A percentile compares a stretch with the other conserved stretches of the same genome.
These are phyloP conservation scores for Pterulicium gracile DNA, from an alignment of 1,284 basidiomycete species.

Conservation along the genomic window DNA sequence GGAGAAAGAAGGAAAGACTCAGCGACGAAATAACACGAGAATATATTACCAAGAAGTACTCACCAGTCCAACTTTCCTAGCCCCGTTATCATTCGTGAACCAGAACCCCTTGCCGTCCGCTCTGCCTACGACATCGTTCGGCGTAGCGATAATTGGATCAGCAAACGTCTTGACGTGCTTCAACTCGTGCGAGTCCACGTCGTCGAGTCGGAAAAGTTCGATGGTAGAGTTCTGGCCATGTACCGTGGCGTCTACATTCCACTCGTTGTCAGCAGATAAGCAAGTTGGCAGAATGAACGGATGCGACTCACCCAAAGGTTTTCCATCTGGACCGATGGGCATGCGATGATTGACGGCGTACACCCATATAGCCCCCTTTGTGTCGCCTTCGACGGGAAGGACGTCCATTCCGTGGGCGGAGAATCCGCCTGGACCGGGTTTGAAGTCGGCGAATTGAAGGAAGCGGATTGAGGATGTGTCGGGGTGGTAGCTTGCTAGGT, in stretches of 20 bases:
- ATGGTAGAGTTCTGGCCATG: neutral
- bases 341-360: neutral
- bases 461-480: neutral
- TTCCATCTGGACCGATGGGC: no score
- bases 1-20: neutral
- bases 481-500: neutral
- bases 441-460: neutral
- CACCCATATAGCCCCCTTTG: neutral
- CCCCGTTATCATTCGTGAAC: slow-evolving; percentile 2
- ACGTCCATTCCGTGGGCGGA: slow-evolving; percentile 1
- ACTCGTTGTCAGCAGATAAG: neutral
- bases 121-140: neutral
- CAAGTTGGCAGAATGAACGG: no score
- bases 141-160: neutral
- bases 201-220: neutral
- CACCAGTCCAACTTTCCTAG: neutral
- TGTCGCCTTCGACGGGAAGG: neutral
- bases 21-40: no score
- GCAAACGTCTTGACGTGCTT: neutral
- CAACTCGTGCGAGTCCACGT: no score
- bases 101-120: slow-evolving; percentile 1
- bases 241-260: neutral
- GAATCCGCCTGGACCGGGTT: neutral
- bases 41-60: neutral
- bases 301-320: no score